Evolutionary conservation across 2,329 filamentous ascomycete genomes (phyloP).

Genomic region (Fusarium metavorans): DNA sequence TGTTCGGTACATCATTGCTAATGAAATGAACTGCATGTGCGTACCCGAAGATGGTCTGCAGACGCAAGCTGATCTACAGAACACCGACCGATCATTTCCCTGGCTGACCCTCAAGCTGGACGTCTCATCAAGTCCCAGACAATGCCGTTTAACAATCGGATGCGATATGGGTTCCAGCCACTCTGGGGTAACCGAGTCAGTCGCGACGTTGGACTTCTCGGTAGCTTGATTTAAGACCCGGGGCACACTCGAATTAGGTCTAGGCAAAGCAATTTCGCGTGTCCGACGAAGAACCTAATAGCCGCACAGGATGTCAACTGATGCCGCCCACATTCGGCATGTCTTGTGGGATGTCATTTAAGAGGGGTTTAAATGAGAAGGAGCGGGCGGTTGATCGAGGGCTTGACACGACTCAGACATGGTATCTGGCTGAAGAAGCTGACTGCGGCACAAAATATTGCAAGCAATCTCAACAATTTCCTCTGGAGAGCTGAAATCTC

Average conservation of each 20-base stretch:
- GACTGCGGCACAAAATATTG: background rate
- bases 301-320: slow-evolving; percentile 21
- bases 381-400: background rate
- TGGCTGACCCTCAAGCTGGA: background rate
- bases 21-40: slow-evolving; percentile 2
- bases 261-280: slow-evolving; percentile 12
- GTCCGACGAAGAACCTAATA: slow-evolving; percentile 11
- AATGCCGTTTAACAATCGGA: background rate
- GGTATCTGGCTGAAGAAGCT: background rate
- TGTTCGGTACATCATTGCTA: background rate
- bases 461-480: background rate
- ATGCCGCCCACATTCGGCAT: slow-evolving; percentile 14
- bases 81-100: background rate
- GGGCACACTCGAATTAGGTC: slow-evolving; percentile 22
- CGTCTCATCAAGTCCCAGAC: background rate
- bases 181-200: slow-evolving; percentile 31
- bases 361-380: background rate
- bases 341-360: background rate
- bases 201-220: slow-evolving; percentile 3
- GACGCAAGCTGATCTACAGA: background rate
- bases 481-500: slow-evolving; percentile 11
- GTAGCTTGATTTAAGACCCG: slow-evolving; percentile 15
- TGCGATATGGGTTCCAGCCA: slow-evolving; percentile 2
- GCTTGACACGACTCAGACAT: background rate
- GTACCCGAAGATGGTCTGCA: slow-evolving; percentile 7